Evolutionary conservation across 116 monocot species (phyloP).

Genomic region (Phalaenopsis hybrid): DNA sequence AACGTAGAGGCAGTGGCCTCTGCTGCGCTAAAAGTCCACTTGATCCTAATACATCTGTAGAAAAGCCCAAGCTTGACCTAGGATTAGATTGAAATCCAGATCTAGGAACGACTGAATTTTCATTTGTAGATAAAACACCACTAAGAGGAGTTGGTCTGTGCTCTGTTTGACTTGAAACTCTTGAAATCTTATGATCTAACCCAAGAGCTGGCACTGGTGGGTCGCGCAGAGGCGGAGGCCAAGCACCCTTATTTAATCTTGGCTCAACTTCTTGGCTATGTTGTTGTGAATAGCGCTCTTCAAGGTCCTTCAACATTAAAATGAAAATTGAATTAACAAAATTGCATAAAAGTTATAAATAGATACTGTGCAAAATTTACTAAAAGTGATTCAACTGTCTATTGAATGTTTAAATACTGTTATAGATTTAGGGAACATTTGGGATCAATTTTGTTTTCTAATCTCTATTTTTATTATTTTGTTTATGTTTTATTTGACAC

Average conservation of each 20-base stretch:
- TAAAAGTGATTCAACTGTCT: neutral
- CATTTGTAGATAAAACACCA: slow-evolving; percentile 19
- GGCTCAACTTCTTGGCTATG: slow-evolving; percentile 25
- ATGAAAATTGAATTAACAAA: neutral
- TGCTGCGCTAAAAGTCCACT: slow-evolving; percentile 16
- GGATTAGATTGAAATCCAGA: slow-evolving; percentile 9
- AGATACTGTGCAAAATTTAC: neutral
- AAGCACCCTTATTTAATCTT: slow-evolving; percentile 21
- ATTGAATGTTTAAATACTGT: neutral
- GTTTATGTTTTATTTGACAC: too few relatives aligned
- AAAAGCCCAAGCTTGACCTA: slow-evolving; percentile 13
- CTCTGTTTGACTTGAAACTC: slow-evolving; percentile 25
- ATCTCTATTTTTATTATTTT: too few relatives aligned
- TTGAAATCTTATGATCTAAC: slow-evolving; percentile 18
- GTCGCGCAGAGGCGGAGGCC: slow-evolving; percentile 23
- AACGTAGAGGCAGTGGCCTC: slow-evolving; percentile 11
- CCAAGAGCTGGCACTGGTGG: slow-evolving; percentile 14
- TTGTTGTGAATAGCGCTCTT: slow-evolving; percentile 20
- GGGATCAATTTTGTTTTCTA: too few relatives aligned
- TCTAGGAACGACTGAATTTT: slow-evolving; percentile 17
- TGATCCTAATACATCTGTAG: slow-evolving; percentile 4
- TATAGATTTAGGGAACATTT: neutral
- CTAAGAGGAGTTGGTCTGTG: slow-evolving; percentile 12
- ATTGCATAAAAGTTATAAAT: neutral
- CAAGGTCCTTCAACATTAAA: slow-evolving; percentile 38